A percentile compares a stretch with the other conserved stretches of the same genome.
These are phyloP conservation scores for Pogostemon cablin DNA, from an alignment of 257 asterid genomes.

Conservation along the genomic window DNA sequence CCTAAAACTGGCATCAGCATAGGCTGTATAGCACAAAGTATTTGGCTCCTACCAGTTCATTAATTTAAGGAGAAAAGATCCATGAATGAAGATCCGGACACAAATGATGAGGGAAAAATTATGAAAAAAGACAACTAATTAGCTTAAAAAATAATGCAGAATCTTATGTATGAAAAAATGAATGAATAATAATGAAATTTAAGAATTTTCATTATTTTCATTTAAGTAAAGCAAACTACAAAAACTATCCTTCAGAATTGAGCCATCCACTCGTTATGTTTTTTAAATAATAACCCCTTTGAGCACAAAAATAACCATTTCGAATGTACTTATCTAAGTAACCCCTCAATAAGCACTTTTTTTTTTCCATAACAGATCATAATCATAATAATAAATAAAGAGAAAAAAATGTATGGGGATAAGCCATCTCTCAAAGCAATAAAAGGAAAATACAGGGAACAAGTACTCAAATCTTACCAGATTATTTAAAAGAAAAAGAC, in stretches of 20 bases:
- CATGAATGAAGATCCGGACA: too few species aligned
- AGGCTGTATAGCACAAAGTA: constrained; percentile 6
- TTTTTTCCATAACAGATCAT: background rate
- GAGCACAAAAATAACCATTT: background rate
- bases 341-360: background rate
- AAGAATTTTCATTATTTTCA: constrained; percentile 6
- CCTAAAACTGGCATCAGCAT: constrained; percentile 44
- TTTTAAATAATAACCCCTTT: too few species aligned
- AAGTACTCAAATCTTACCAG: background rate
- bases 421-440: background rate
- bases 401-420: too few species aligned
- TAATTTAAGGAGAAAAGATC: constrained; percentile 24
- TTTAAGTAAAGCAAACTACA: background rate
- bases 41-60: constrained; percentile 21
- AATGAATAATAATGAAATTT: constrained; percentile 1
- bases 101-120: background rate
- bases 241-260: background rate
- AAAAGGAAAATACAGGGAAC: background rate
- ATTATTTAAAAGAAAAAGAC: background rate
- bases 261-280: background rate
- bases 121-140: constrained; percentile 12
- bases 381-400: background rate
- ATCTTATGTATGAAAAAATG: background rate
- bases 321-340: background rate
- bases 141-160: background rate